Conservation (phyloP, 768 basidiomycete species). For the Phlebiopsis gigantea region DNA sequence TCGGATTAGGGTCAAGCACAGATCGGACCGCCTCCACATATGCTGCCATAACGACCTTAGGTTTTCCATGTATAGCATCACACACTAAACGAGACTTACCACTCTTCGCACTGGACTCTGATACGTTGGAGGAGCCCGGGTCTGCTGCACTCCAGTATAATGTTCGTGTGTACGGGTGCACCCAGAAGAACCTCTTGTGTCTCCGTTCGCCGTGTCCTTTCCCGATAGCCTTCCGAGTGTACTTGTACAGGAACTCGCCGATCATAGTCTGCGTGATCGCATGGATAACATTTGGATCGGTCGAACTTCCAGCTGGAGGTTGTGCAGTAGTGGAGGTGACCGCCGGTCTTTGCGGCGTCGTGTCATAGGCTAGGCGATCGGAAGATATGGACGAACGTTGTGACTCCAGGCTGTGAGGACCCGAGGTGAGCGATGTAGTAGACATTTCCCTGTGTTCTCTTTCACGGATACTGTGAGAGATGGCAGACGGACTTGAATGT, state of each 20-base stretch:
- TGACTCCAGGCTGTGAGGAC: constrained; percentile 55
- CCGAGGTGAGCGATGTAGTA: constrained; percentile 65
- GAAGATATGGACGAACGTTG: constrained; percentile 82
- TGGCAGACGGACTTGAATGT: constrained; percentile 34
- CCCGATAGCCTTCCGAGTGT: constrained; percentile 84
- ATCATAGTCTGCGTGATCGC: constrained; percentile 99
- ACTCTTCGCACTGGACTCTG: constrained; percentile 94
- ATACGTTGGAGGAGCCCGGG: constrained; percentile 82
- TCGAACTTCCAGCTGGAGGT: constrained; percentile 36
- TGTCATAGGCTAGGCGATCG: constrained; percentile 53
- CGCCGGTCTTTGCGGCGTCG: constrained; percentile 33
- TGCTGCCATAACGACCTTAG: constrained; percentile 41
- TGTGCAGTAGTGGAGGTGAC: constrained; percentile 13
- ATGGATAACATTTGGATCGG: constrained; percentile 89
- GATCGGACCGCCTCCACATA: constrained; percentile 90
- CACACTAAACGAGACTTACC: constrained; percentile 52
- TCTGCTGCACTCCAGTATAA: constrained; percentile 96
- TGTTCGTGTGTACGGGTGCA: constrained; percentile 98
- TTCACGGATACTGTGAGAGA: constrained; percentile 50
- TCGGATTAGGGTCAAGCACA: constrained; percentile 93
- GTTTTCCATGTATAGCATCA: not conserved
- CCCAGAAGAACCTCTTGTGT: constrained; percentile 98
- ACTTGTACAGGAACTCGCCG: constrained; percentile 97
- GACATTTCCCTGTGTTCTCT: constrained; percentile 56
- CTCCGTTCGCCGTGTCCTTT: constrained; percentile 87